Evolutionary conservation across 768 basidiomycete species (phyloP).

Genomic region (Lactifluus rugatus): DNA sequence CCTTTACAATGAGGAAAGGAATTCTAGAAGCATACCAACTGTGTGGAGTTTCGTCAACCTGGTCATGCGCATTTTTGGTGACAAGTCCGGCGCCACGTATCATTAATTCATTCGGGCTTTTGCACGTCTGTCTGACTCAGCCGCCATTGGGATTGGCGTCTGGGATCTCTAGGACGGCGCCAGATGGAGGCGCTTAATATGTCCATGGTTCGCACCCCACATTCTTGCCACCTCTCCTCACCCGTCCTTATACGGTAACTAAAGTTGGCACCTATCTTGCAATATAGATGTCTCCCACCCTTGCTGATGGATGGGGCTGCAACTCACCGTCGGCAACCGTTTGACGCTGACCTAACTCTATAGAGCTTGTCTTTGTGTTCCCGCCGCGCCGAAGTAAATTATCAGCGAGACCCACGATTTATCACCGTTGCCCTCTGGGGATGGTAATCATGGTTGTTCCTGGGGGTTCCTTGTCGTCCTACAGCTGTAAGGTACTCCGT

Average conservation of each 20-base stretch:
- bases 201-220: neutral
- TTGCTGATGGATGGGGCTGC: neutral
- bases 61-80: neutral
- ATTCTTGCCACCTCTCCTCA: neutral
- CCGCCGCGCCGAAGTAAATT: neutral
- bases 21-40: neutral
- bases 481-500: neutral
- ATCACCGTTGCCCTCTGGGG: conserved; percentile 1
- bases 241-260: neutral
- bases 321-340: neutral
- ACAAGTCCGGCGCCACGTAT: neutral
- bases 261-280: neutral
- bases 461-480: neutral
- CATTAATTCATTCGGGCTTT: neutral
- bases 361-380: neutral
- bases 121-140: neutral
- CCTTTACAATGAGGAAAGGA: neutral
- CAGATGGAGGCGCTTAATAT: neutral
- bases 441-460: neutral
- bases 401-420: conserved; percentile 4
- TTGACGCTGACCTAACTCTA: conserved; percentile 5
- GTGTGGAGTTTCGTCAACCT: neutral
- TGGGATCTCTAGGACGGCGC: neutral
- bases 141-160: neutral
- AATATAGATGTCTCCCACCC: neutral